Conservation (phyloP, 2,329 filamentous ascomycete genomes). For the Cercospora sesami region DNA sequence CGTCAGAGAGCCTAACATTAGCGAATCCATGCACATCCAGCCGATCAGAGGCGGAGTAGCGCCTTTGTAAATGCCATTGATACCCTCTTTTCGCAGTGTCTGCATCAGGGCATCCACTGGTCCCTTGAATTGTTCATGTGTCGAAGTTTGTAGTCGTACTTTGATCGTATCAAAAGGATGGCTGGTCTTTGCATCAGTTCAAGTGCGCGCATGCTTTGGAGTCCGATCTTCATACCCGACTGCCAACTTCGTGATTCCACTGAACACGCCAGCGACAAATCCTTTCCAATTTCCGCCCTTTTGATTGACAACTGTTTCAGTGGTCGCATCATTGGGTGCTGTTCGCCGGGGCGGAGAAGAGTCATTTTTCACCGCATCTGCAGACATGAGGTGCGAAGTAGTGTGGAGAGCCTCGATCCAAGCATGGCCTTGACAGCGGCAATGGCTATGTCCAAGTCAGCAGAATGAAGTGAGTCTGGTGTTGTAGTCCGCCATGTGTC, state of each 20-base stretch:
- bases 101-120: conserved; percentile 82
- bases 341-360: conserved; percentile 22
- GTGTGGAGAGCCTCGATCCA: not conserved
- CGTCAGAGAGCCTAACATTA: conserved; percentile 90
- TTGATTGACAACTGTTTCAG: conserved; percentile 18
- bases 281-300: conserved; percentile 71
- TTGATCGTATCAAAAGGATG: conserved; percentile 93
- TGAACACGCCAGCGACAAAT: conserved; percentile 97
- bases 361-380: conserved; percentile 30
- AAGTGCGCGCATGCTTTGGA: not conserved
- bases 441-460: not conserved
- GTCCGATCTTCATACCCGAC: conserved; percentile 53
- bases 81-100: conserved; percentile 81
- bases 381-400: conserved; percentile 21
- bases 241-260: conserved; percentile 83
- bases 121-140: conserved; percentile 74
- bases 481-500: conserved; percentile 3
- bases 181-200: conserved; percentile 44
- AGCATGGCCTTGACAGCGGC: conserved; percentile 8
- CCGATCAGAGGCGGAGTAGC: conserved; percentile 80
- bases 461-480: not conserved
- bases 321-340: conserved; percentile 16
- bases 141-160: conserved; percentile 87
- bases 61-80: conserved; percentile 79
- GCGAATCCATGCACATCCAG: conserved; percentile 97